phyloP scores from a whole-genome alignment of 495 filamentous ascomycete genomes.

The Daldinia loculata region DNA sequence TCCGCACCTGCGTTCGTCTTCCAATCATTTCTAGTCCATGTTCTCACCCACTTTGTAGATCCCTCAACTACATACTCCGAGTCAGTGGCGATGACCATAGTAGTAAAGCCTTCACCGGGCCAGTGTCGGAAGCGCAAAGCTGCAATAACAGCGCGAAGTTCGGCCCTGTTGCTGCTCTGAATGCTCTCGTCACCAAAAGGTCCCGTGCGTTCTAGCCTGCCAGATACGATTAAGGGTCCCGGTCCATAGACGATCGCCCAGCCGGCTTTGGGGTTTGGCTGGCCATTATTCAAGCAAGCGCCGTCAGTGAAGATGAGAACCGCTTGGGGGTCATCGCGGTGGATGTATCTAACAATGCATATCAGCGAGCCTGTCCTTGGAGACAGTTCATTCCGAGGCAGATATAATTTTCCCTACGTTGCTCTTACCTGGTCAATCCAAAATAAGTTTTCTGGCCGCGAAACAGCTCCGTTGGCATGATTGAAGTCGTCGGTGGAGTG shows the following conservation, averaged over 20 bases:
- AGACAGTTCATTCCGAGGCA: background rate
- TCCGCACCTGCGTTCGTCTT: constrained; percentile 14
- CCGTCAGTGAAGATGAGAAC: constrained; percentile 48
- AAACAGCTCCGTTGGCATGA: constrained; percentile 40
- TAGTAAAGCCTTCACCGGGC: constrained; percentile 50
- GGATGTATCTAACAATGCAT: constrained; percentile 42
- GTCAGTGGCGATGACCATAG: constrained; percentile 57
- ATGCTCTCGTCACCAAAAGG: constrained; percentile 43
- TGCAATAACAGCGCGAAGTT: constrained; percentile 55
- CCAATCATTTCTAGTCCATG: constrained; percentile 56
- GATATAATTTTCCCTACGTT: background rate
- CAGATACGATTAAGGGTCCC: constrained; percentile 12
- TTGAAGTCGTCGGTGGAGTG: constrained; percentile 32
- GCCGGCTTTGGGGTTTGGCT: constrained; percentile 45
- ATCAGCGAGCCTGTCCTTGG: constrained; percentile 11
- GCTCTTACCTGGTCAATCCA: constrained; percentile 23
- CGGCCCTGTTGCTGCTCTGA: constrained; percentile 56
- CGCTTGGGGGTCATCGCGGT: constrained; percentile 24
- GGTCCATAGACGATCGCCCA: constrained; percentile 49
- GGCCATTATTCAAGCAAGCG: constrained; percentile 51
- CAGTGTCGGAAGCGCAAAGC: constrained; percentile 50
- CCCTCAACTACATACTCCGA: constrained; percentile 56
- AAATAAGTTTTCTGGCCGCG: constrained; percentile 16
- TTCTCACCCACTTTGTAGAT: constrained; percentile 50
- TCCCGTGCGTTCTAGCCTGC: constrained; percentile 47